These are phyloP conservation scores for Potentilla sterilis DNA, from an alignment of 306 rosid species.

Conservation along the genomic window DNA sequence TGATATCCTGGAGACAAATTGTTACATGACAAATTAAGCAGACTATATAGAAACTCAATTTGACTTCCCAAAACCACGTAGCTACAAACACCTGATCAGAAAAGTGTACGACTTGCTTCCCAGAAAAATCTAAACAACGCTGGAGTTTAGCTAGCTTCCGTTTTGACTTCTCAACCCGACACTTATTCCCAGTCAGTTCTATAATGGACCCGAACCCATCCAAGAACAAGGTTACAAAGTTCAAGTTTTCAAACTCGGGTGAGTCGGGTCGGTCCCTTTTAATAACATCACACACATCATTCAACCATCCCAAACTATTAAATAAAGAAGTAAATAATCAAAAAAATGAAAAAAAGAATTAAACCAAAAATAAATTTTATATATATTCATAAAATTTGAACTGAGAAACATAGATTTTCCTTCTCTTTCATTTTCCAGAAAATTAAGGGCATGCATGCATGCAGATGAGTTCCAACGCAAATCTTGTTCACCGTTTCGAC, in stretches of 20 bases:
- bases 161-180: slow-evolving; percentile 87
- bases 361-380: neutral
- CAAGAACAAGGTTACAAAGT: slow-evolving; percentile 33
- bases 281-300: neutral
- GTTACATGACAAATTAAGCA: neutral
- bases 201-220: neutral
- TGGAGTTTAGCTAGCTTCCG: neutral
- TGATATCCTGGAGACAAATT: neutral
- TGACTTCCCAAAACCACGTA: slow-evolving; percentile 33
- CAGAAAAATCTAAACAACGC: neutral
- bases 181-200: slow-evolving; percentile 57
- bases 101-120: slow-evolving; percentile 7
- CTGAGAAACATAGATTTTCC: slow-evolving; percentile 22
- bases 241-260: slow-evolving; percentile 37
- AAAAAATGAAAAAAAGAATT: neutral
- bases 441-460: neutral
- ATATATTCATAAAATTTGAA: neutral
- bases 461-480: slow-evolving; percentile 48
- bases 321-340: neutral
- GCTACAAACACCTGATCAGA: neutral
- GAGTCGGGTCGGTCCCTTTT: neutral
- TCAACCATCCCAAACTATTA: neutral
- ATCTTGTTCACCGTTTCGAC: slow-evolving; percentile 58
- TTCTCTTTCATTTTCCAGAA: slow-evolving; percentile 9
- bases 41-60: slow-evolving; percentile 9